Conservation (phyloP, 805 yeast genomes). For the Candida mattraensis region DNA sequence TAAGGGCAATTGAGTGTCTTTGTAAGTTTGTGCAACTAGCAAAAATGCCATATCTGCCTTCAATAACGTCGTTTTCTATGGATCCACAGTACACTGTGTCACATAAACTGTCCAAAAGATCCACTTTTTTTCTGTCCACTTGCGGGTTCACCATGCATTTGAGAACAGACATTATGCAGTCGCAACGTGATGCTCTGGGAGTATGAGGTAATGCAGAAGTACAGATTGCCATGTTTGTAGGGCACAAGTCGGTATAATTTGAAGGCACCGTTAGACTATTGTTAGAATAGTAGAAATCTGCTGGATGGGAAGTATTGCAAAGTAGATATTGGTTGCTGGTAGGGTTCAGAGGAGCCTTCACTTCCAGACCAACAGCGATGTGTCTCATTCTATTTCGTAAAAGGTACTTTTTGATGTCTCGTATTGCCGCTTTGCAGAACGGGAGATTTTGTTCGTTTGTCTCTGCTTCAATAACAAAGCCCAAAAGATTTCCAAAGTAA, state of each 20-base stretch:
- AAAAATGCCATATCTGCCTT: constrained; percentile 43
- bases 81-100: constrained; percentile 39
- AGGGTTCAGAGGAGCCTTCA: constrained; percentile 4
- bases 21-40: constrained; percentile 41
- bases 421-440: constrained; percentile 85
- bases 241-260: constrained; percentile 7
- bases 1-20: constrained; percentile 41
- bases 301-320: constrained; percentile 14
- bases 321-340: constrained; percentile 13
- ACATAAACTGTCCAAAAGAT: constrained; percentile 34
- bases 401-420: constrained; percentile 79
- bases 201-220: constrained; percentile 36
- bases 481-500: constrained; percentile 71
- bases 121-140: constrained; percentile 18
- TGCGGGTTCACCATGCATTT: constrained; percentile 35
- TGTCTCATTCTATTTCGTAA: constrained; percentile 31
- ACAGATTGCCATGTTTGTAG: constrained; percentile 13
- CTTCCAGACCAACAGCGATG: constrained; percentile 39
- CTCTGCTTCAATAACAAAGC: constrained; percentile 90
- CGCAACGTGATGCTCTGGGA: constrained; percentile 45
- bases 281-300: constrained; percentile 17
- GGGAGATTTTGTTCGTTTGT: constrained; percentile 73
- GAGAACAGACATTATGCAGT: constrained; percentile 42
- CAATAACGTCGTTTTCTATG: constrained; percentile 35
- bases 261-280: constrained; percentile 5